These are phyloP conservation scores for Ogataea nitratoaversa DNA, from an alignment of 805 yeast species.

Conservation along the genomic window DNA sequence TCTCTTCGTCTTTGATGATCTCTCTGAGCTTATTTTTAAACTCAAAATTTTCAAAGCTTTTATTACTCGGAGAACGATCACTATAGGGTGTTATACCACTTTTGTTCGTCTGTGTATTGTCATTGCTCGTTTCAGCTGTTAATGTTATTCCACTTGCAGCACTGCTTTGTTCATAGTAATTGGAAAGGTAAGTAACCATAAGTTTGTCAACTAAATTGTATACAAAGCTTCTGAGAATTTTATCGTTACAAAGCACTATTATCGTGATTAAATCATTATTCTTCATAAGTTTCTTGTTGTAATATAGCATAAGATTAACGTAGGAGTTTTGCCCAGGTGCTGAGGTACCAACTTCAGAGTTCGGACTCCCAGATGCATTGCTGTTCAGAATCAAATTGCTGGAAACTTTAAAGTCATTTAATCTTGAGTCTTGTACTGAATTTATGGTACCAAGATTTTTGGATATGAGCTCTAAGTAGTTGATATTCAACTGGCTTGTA, in stretches of 20 bases:
- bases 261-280: constrained; percentile 50
- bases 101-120: background rate
- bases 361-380: constrained; percentile 23
- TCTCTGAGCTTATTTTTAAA: constrained; percentile 55
- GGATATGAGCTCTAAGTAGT: constrained; percentile 50
- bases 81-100: constrained; percentile 8
- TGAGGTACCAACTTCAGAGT: background rate
- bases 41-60: constrained; percentile 28
- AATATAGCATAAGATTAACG: constrained; percentile 35
- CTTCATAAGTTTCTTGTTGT: constrained; percentile 41
- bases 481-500: constrained; percentile 38
- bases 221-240: constrained; percentile 42
- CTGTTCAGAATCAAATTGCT: constrained; percentile 17
- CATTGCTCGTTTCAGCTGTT: constrained; percentile 30
- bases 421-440: constrained; percentile 34
- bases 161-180: constrained; percentile 13
- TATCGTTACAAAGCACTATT: constrained; percentile 42
- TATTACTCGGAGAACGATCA: background rate
- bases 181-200: constrained; percentile 39
- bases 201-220: constrained; percentile 46
- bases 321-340: constrained; percentile 26
- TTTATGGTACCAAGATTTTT: constrained; percentile 53
- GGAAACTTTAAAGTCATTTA: constrained; percentile 25
- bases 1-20: constrained; percentile 51
- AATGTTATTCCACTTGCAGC: constrained; percentile 12